Conservation (phyloP, 345 rosid genomes). For the Sonneratia caseolaris region DNA sequence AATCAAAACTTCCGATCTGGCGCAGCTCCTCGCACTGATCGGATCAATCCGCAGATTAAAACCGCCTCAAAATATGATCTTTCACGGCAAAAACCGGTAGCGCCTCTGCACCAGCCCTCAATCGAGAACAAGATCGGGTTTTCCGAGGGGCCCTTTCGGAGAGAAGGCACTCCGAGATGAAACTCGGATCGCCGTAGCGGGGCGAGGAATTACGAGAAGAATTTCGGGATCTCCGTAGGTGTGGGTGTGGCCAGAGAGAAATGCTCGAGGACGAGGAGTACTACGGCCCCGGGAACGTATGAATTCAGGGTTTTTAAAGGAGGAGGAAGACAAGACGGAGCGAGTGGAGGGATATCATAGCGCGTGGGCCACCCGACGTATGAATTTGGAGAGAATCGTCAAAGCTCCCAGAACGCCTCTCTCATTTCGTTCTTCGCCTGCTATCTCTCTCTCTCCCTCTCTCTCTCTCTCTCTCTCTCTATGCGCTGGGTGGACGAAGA, state of each 20-base stretch:
- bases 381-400: constrained; percentile 4
- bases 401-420: constrained; percentile 19
- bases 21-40: background rate
- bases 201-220: background rate
- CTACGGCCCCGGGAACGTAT: background rate
- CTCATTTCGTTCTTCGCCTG: constrained; percentile 10
- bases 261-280: background rate
- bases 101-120: background rate
- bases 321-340: background rate
- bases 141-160: background rate
- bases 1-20: background rate
- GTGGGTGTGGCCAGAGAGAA: background rate
- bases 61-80: background rate
- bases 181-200: no score
- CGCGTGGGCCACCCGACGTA: constrained; percentile 11
- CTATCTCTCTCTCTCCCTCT: no score
- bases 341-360: constrained; percentile 11
- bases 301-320: constrained; percentile 3
- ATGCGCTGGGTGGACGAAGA: background rate
- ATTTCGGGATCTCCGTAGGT: background rate
- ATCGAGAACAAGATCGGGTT: background rate
- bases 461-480: background rate
- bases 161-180: background rate
- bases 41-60: background rate
- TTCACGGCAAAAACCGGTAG: background rate